Percentiles rank a stretch among this genome's conserved stretches.
phyloP scores from a whole-genome alignment of 2,329 filamentous ascomycete species.

The Scedosporium apiospermum region DNA sequence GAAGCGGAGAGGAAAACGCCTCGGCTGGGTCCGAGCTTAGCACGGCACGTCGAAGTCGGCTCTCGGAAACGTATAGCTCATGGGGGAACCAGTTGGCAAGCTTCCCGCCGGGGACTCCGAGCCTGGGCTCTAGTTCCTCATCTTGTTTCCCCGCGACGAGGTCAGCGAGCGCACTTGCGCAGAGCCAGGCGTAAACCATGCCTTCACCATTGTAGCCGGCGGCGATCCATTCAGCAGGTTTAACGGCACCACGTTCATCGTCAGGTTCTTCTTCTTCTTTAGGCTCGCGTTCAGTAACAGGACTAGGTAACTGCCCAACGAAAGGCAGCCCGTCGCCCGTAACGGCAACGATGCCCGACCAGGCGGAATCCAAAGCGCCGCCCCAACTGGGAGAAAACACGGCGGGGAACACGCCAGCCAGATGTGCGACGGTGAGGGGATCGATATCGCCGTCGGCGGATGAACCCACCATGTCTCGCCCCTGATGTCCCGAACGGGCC shows the following conservation, averaged over 20 bases:
- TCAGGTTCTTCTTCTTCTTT: slow-evolving; percentile 1
- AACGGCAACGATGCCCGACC: slow-evolving; percentile 39
- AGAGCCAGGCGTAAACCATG: slow-evolving; percentile 45
- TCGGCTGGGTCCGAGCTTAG: background rate
- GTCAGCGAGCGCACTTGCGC: slow-evolving; percentile 33
- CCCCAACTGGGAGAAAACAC: slow-evolving; percentile 31
- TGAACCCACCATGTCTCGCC: slow-evolving; percentile 34
- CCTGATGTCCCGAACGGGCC: slow-evolving; percentile 28
- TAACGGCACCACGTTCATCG: slow-evolving; percentile 5
- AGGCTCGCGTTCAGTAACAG: slow-evolving; percentile 9
- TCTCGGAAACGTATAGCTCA: slow-evolving; percentile 16
- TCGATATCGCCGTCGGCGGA: slow-evolving; percentile 35
- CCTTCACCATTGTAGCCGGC: slow-evolving; percentile 42
- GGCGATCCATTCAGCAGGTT: slow-evolving; percentile 37
- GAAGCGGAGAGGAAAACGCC: background rate
- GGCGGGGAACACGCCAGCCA: slow-evolving; percentile 30
- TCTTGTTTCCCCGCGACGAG: slow-evolving; percentile 33
- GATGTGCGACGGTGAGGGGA: slow-evolving; percentile 25
- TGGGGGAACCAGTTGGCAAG: slow-evolving; percentile 30
- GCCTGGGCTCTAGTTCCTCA: slow-evolving; percentile 16
- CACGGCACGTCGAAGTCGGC: slow-evolving; percentile 18
- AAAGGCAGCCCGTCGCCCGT: slow-evolving; percentile 40
- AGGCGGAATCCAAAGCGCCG: slow-evolving; percentile 26
- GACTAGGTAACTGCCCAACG: slow-evolving; percentile 34
- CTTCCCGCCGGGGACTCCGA: slow-evolving; percentile 25